Percentiles rank a stretch among this genome's conserved stretches.
phyloP scores from a whole-genome alignment of 345 rosid genomes.

The Sonneratia caseolaris region DNA sequence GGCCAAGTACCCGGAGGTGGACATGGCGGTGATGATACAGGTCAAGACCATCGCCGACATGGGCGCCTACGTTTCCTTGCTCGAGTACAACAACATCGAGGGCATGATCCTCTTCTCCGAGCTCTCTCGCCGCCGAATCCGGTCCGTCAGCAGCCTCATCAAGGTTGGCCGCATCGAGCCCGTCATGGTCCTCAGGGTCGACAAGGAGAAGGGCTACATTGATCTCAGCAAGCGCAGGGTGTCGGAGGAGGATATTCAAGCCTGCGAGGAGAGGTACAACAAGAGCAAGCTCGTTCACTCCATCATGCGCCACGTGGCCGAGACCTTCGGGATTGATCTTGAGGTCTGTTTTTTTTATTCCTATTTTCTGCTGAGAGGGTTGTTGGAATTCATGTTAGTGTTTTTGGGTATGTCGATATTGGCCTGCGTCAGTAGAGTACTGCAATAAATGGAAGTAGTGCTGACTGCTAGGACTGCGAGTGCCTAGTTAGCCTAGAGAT shows the following conservation, averaged over 20 bases:
- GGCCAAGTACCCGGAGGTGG: conserved; percentile 85
- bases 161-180: conserved; percentile 97
- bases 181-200: conserved; percentile 95
- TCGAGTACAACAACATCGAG: conserved; percentile 95
- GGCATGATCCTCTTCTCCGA: conserved; percentile 97
- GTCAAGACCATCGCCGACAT: conserved; percentile 93
- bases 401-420: neutral
- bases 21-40: conserved; percentile 98
- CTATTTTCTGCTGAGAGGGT: neutral
- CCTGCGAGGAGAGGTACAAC: conserved; percentile 93
- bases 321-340: conserved; percentile 71
- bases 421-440: neutral
- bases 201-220: conserved; percentile 92
- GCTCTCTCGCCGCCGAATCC: conserved; percentile 98
- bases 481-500: neutral
- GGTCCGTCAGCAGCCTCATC: conserved; percentile 87
- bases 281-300: conserved; percentile 99
- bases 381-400: neutral
- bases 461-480: neutral
- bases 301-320: conserved; percentile 96
- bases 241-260: conserved; percentile 84
- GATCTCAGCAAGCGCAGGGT: conserved; percentile 95
- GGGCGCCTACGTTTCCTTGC: conserved; percentile 93
- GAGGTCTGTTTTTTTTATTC: conserved; percentile 41
- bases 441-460: neutral